Base-by-base conservation (phyloP, 495 filamentous ascomycete genomes). In the Annulohypoxylon stygium region DNA sequence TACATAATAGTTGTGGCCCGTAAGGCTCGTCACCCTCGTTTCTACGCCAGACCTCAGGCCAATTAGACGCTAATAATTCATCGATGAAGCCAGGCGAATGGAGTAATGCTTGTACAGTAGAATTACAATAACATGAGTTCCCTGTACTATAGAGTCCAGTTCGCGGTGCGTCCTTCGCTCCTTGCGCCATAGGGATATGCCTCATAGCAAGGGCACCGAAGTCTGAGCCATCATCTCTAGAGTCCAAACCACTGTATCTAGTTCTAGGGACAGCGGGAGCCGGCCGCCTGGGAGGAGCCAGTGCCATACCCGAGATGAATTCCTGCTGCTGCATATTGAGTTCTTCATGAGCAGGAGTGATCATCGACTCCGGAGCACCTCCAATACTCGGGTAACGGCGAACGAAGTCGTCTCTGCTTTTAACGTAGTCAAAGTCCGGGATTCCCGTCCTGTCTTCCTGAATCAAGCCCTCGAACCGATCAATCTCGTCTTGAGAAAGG, bases 61-160 rank as follows among this genome's bases (percentile, higher is more conserved):
- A 78, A 7, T 69, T 68, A 66, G 77, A 65, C 30, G 77, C 75
- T 71, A 86, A 81, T 39, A 98, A 90, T 63, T 93, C 91, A 33
- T 88, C 83, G 33, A 89, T 86, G 65, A 99, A 85, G 20, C 89
- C 88, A 20, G 88, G 83, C 1, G 93, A 96, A 3, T 90, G 91
- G 67, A 92, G 90, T 62, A 98, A 81, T 67, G 90, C 92, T 78
- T 99, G 96, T 12, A 99, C 81, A 3, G 90, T 90, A 12, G 92
- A 88, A 82, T 98, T 88, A 95, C 93, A 77, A 96, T 67, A 99
- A 80, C 96, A 99, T 6, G 89, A 93, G 10, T 91, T 90, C 9
- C 91, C 90, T 25, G 92, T 90, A 74, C 97, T 98, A 45, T 88
- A 78, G 7, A 98, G 85, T 1, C 96, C 97, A 3, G 93, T 95